These are phyloP conservation scores for Dillenia suffruticosa DNA, from an alignment of 164 flowering plant species.

Conservation along the genomic window DNA sequence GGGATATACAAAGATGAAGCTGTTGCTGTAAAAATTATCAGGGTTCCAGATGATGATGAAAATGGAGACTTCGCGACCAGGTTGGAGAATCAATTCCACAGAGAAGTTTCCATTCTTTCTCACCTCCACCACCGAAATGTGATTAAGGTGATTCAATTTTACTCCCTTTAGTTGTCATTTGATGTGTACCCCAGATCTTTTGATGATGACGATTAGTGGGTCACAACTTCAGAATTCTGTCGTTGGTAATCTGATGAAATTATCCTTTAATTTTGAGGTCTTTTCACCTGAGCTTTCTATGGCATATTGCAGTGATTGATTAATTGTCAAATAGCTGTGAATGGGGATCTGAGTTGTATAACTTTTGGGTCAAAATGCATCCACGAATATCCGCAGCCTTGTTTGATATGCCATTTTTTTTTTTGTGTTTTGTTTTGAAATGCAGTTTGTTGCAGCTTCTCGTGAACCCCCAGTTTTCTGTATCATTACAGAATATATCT, in stretches of 20 bases:
- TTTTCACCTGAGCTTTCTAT: too few species aligned
- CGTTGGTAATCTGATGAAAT: too few species aligned
- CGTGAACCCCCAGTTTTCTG: constrained; percentile 74
- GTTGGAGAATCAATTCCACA: constrained; percentile 63
- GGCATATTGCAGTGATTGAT: too few species aligned
- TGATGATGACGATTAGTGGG: not conserved
- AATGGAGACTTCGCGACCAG: constrained; percentile 52
- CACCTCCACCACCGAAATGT: constrained; percentile 74
- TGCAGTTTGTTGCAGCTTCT: constrained; percentile 83
- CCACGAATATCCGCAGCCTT: too few species aligned
- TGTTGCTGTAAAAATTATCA: constrained; percentile 79
- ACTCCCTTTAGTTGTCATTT: not conserved
- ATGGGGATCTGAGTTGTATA: too few species aligned
- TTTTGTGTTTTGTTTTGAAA: constrained; percentile 5
- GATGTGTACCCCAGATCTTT: not conserved
- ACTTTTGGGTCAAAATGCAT: too few species aligned
- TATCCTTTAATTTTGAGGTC: too few species aligned
- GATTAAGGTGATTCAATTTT: constrained; percentile 46
- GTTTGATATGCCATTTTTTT: too few species aligned
- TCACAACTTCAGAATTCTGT: too few species aligned
- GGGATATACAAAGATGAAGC: constrained; percentile 70
- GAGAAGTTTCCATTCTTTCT: constrained; percentile 68
- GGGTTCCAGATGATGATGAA: constrained; percentile 79
- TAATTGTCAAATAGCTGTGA: too few species aligned
- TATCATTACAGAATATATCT: constrained; percentile 70